Evolutionary conservation across 148 eudicot species (phyloP).

Genomic region (Drosera capensis): DNA sequence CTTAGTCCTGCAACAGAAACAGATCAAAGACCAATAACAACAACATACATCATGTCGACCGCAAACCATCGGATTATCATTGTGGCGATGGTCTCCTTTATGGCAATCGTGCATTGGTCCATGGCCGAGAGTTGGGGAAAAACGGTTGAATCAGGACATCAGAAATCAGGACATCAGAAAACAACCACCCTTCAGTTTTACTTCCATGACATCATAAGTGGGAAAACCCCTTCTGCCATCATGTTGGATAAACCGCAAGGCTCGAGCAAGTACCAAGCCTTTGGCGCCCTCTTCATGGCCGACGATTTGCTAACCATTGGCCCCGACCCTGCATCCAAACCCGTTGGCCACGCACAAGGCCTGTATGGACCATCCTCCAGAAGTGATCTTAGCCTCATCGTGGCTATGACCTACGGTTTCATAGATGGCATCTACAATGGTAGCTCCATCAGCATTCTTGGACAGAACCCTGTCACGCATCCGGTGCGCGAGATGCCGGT

Average conservation of each 20-base stretch:
- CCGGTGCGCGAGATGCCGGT: conserved; percentile 24
- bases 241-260: conserved; percentile 5
- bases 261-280: conserved; percentile 6
- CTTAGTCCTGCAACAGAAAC: too few relatives aligned
- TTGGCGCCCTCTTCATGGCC: conserved; percentile 19
- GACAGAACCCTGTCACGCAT: conserved; percentile 9
- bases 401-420: conserved; percentile 17
- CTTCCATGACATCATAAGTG: conserved; percentile 8
- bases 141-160: not conserved
- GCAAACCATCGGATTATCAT: too few relatives aligned
- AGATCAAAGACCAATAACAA: too few relatives aligned
- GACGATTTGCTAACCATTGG: conserved; percentile 25
- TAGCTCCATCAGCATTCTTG: conserved; percentile 21
- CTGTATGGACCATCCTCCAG: conserved; percentile 8
- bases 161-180: not conserved
- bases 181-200: conserved; percentile 7
- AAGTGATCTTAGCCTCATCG: conserved; percentile 6
- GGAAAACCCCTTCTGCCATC: conserved; percentile 7
- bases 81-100: too few relatives aligned
- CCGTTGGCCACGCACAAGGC: conserved; percentile 41
- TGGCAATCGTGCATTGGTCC: too few relatives aligned
- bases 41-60: too few relatives aligned
- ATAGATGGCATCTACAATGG: conserved; percentile 29
- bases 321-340: conserved; percentile 20
- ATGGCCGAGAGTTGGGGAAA: too few relatives aligned